phyloP scores from a whole-genome alignment of 176 grass and related monocot genomes.

The Carex pumila region DNA sequence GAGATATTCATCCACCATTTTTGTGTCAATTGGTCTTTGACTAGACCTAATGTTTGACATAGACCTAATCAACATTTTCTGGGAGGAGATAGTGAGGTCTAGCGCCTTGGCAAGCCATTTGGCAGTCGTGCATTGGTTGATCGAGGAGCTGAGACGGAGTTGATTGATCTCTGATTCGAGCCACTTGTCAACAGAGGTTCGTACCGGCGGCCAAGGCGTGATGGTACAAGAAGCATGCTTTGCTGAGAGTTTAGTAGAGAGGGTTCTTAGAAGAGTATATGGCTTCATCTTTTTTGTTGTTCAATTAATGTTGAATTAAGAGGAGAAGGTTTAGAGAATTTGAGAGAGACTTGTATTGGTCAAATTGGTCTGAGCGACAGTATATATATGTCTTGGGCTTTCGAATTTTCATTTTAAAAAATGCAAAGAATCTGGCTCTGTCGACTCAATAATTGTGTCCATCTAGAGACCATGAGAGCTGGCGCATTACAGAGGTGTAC shows the following conservation, averaged over 20 bases:
- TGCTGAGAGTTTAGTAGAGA: conserved; percentile 40
- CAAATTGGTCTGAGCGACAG: not conserved
- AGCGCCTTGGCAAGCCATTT: conserved; percentile 55
- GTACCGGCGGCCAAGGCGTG: conserved; percentile 65
- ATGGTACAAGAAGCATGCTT: conserved; percentile 30
- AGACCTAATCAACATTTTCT: conserved; percentile 27
- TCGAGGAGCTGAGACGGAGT: conserved; percentile 35
- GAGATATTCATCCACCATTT: conserved; percentile 36
- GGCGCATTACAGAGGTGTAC: not conserved
- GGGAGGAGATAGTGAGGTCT: conserved; percentile 33
- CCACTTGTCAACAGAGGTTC: conserved; percentile 72
- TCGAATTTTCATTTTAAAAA: not conserved
- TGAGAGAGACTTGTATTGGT: not conserved
- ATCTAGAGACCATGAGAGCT: conserved; percentile 12
- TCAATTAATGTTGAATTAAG: not conserved
- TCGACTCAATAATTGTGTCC: conserved; percentile 23
- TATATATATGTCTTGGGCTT: not conserved
- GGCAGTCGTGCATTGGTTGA: conserved; percentile 31
- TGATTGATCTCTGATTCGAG: conserved; percentile 63
- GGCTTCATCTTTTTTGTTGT: conserved; percentile 50
- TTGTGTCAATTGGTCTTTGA: conserved; percentile 13
- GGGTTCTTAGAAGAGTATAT: conserved; percentile 48
- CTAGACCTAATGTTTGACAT: not conserved
- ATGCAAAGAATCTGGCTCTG: conserved; percentile 19
- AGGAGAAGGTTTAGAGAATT: too few species aligned